A percentile compares a stretch with the other conserved stretches of the same genome.
Evolutionary conservation across 1,139 yeast species (phyloP).

Genomic region (Hansenula anomala): DNA sequence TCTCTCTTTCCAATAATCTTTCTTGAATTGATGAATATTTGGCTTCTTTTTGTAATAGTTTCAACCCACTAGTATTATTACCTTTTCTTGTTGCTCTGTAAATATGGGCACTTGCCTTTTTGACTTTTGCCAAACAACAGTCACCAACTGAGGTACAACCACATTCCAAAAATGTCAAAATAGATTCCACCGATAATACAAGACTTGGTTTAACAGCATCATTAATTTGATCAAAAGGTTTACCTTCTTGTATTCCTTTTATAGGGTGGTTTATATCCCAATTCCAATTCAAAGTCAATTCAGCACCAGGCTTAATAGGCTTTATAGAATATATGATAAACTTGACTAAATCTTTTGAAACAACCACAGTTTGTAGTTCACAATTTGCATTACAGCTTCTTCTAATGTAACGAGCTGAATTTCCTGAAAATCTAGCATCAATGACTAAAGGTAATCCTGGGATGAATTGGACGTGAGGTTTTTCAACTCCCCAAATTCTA

Average conservation of each 20-base stretch:
- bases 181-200: slow-evolving; percentile 56
- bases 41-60: slow-evolving; percentile 24
- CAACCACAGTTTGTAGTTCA: slow-evolving; percentile 48
- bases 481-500: slow-evolving; percentile 75
- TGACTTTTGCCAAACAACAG: slow-evolving; percentile 57
- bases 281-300: slow-evolving; percentile 78
- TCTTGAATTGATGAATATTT: slow-evolving; percentile 28
- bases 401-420: slow-evolving; percentile 68
- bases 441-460: slow-evolving; percentile 53
- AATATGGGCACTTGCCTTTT: slow-evolving; percentile 52
- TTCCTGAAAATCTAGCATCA: slow-evolving; percentile 80
- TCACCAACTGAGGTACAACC: slow-evolving; percentile 47
- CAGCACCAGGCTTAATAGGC: slow-evolving; percentile 56
- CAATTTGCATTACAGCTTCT: slow-evolving; percentile 79
- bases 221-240: slow-evolving; percentile 33
- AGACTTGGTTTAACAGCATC: slow-evolving; percentile 48
- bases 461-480: slow-evolving; percentile 65
- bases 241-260: slow-evolving; percentile 36
- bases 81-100: slow-evolving; percentile 56
- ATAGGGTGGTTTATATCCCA: slow-evolving; percentile 86
- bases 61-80: slow-evolving; percentile 25
- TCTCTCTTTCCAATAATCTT: slow-evolving; percentile 21
- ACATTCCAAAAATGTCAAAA: slow-evolving; percentile 68
- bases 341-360: slow-evolving; percentile 43
- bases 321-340: slow-evolving; percentile 57